Evolutionary conservation across 139 green algal species (phyloP), one percentile per base, ranked within the genome.

Genomic region (Tetraselmis chui): DNA sequence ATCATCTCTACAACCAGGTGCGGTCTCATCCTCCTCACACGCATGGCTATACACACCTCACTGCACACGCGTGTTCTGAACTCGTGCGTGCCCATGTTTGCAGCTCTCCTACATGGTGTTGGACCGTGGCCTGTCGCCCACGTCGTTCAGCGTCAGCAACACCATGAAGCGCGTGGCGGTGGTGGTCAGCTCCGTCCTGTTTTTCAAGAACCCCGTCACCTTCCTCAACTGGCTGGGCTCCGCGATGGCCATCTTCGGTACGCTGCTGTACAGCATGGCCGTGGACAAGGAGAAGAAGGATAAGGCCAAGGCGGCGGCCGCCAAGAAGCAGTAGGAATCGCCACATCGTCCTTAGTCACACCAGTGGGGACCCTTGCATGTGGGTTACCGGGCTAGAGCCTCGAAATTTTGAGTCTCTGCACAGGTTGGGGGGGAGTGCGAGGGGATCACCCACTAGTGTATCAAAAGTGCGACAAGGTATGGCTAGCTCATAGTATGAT

Each of bases 131-230:
- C 91, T 98, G 80, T 89, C 77, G 30, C 93, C 94, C 2, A 93
- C 97, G 27, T 97, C 94, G 1, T 97, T 98, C 82, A 92, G 84
- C 27, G 93, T 96, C n/a, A 92, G 92, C 82, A 98, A 98, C 92
- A 96, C 94, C 31, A 97, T 98, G 94, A 98, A 98, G 92, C 91
- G 94, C 11, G 94, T 98, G 32, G 94, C 91, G 31, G 94, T 98
- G n/a, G 93, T 98, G 18, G 91, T 95, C 24, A 88, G 82, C 32
- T 89, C 84, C 18, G 85, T 94, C 26, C 80, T 92, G 26, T 92
- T 94, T 82, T 94, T 94, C 87, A 87, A 86, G 11, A 95, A 96
- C 87, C 91, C 91, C 27, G 90, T 94, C 0, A 86, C 85, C 28
- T n/a, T 79, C 1, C 80, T 97, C 23, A 97, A 97, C 89, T 96